Base-by-base conservation (phyloP, 2,329 filamentous ascomycete species). In the Hypoxylon sp. region DNA sequence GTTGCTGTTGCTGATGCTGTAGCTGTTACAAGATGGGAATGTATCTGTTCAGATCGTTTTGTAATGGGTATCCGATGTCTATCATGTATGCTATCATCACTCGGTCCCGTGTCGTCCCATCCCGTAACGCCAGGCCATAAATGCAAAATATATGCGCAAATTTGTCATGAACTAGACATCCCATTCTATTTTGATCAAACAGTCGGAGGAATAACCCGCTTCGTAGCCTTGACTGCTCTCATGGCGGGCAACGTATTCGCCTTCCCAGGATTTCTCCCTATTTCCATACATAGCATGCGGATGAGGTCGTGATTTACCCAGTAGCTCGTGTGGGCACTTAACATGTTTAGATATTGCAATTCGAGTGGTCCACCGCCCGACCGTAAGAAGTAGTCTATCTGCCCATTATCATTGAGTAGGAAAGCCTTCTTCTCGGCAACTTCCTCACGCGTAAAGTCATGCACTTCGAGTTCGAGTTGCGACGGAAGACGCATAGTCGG, bases 281-380 rank as follows among this genome's bases (percentile, higher is more conserved):
- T 90, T 80, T 99, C 96, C 32, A 95, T 85, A 47, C 97, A 97
- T 54, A 98, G 81, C 84, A 98, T 91, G 48, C 94, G 85, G n/a
- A 97, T 90, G 78, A 99, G 94, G 77, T 98, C 96, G 29, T 85
- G 88, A 74, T 92, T 90, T 1, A 89, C 87, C 96, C 96, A 99
- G 79, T 99, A 99, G 77, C 92, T 95, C 62, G 93, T 94, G 80
- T 99, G 96, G 7, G 96, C 96, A 63, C 93, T 93, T 60, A 99
- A 82, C 96, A 99, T 99, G 73, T 97, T 98, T 37, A 98, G 81
- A 78, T 99, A 99, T 80, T 98, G 94, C 24, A 98, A 94, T 80
- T 97, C 96, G 37, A 99, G 83, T 3, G 94, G 91, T 0, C 96
- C 96, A 1, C 93, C 92, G 0, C 93, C 92, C 6, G 93, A 94